Conservation (phyloP, 768 basidiomycete species). For the Candolleomyces efflorescens region DNA sequence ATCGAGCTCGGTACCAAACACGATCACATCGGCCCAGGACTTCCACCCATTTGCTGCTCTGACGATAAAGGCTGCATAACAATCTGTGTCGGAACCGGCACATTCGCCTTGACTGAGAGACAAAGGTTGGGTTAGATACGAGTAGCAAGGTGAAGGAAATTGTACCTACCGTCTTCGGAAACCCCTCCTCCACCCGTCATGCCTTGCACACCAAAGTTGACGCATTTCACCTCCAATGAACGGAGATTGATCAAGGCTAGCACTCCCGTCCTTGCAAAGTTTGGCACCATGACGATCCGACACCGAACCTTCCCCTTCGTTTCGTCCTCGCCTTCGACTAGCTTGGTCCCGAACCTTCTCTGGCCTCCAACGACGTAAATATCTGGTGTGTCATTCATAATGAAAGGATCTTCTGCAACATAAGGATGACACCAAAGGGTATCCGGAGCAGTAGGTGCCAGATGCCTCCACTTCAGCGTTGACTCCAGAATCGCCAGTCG, state of each 20-base stretch:
- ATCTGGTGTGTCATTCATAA: conserved; percentile 81
- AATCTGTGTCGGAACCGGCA: conserved; percentile 11
- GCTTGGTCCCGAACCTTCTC: conserved; percentile 69
- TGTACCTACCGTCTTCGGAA: conserved; percentile 13
- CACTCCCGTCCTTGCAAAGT: conserved; percentile 72
- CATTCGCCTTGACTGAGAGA: conserved; percentile 11
- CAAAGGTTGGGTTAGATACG: not conserved
- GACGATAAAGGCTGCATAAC: conserved; percentile 23
- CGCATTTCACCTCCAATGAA: conserved; percentile 64
- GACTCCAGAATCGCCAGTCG: conserved; percentile 69
- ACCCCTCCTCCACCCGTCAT: conserved; percentile 30
- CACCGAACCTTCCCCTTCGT: conserved; percentile 37
- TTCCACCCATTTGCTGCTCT: conserved; percentile 15
- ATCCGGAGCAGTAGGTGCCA: conserved; percentile 98
- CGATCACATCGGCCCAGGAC: conserved; percentile 11
- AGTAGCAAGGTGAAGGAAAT: not conserved
- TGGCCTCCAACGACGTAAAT: conserved; percentile 94
- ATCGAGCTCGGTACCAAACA: not conserved
- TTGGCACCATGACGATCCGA: conserved; percentile 78
- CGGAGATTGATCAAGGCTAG: conserved; percentile 78
- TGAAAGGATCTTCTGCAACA: conserved; percentile 82
- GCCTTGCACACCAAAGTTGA: conserved; percentile 52
- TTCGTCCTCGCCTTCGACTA: conserved; percentile 43
- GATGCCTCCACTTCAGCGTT: conserved; percentile 90
- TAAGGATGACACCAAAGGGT: conserved; percentile 99